These are phyloP conservation scores for Urochloa ruziziensis DNA, from an alignment of 176 grass and related monocot genomes.

Conservation along the genomic window DNA sequence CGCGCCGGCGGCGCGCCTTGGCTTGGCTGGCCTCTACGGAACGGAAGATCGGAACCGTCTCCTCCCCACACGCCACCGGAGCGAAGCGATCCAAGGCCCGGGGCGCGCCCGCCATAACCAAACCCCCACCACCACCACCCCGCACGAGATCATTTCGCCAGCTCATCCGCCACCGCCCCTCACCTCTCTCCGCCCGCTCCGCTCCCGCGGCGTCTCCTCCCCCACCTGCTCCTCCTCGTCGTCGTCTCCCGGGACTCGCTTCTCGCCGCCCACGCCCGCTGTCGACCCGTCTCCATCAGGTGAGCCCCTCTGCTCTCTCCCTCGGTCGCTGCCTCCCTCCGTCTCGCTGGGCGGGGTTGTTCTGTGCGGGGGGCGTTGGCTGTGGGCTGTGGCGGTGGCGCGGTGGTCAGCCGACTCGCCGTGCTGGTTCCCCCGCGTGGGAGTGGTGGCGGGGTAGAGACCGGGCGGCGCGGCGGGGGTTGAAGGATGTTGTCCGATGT, in stretches of 20 bases:
- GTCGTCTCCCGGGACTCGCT: background rate
- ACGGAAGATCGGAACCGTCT: background rate
- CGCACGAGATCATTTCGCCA: slow-evolving; percentile 20
- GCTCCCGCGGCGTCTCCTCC: background rate
- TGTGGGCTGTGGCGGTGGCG: too few relatives aligned
- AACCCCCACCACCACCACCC: slow-evolving; percentile 2
- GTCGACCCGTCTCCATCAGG: background rate
- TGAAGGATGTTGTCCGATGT: background rate
- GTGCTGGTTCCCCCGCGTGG: background rate
- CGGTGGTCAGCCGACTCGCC: background rate
- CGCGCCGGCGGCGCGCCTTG: background rate
- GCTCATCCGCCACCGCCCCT: slow-evolving; percentile 17
- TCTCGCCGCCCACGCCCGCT: background rate
- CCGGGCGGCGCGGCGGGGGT: background rate
- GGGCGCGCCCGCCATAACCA: background rate
- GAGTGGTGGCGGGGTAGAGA: background rate
- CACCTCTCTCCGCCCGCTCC: background rate
- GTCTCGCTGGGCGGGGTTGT: background rate
- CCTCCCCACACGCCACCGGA: slow-evolving; percentile 8
- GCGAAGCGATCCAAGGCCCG: background rate
- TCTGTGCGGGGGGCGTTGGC: background rate
- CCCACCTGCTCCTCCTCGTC: background rate
- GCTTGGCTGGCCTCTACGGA: background rate
- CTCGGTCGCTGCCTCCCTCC: background rate
- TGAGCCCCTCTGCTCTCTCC: background rate